A percentile compares a stretch with the other conserved stretches of the same genome.
Conservation (phyloP, 768 basidiomycete genomes). For the Russula abietina region DNA sequence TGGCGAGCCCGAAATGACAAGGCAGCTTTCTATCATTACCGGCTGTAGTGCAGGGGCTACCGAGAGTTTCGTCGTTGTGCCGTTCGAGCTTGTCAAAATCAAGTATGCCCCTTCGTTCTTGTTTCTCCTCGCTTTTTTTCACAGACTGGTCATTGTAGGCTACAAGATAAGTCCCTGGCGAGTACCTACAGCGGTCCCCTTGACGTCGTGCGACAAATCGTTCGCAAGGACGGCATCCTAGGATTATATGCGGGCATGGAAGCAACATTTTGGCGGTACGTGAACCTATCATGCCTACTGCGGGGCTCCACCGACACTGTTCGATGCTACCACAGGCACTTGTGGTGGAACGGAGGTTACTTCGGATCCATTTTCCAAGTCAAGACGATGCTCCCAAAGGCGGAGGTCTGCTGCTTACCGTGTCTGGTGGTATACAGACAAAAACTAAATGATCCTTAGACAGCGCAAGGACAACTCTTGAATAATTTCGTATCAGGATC, state of each 20-base stretch:
- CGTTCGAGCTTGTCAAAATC: conserved; percentile 94
- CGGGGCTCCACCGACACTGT: background rate
- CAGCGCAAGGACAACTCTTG: conserved; percentile 38
- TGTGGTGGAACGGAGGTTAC: conserved; percentile 95
- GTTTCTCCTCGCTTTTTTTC: background rate
- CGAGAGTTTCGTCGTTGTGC: conserved; percentile 91
- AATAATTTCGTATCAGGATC: conserved; percentile 93
- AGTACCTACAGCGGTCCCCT: conserved; percentile 88
- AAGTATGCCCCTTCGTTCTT: conserved; percentile 39
- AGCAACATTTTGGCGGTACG: conserved; percentile 92
- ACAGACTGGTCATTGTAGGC: conserved; percentile 34
- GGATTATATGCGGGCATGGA: conserved; percentile 96
- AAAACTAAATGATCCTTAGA: background rate
- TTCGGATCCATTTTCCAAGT: conserved; percentile 92
- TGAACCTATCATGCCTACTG: background rate
- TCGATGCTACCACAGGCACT: conserved; percentile 44
- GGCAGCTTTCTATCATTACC: conserved; percentile 78
- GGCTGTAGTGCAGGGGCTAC: conserved; percentile 95
- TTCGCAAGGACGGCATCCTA: conserved; percentile 71
- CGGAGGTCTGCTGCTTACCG: conserved; percentile 50
- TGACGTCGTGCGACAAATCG: conserved; percentile 78
- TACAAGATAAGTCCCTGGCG: conserved; percentile 74
- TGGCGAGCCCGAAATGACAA: conserved; percentile 83
- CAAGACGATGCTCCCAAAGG: conserved; percentile 69
- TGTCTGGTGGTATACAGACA: background rate